Evolutionary conservation across 2,329 filamentous ascomycete species (phyloP).

Genomic region (Aspergillus sojae): DNA sequence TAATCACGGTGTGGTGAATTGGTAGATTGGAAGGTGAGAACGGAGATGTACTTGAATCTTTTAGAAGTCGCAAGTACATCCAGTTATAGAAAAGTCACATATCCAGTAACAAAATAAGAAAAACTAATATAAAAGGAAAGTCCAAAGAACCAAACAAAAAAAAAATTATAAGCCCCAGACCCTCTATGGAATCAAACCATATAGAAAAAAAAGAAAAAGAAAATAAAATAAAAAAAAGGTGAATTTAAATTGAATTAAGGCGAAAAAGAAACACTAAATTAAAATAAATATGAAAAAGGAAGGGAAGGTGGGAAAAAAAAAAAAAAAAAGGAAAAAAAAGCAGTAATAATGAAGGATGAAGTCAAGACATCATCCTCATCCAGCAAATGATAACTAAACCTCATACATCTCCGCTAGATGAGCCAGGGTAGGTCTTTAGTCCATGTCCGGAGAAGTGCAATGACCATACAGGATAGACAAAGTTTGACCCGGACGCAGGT

Average conservation of each 20-base stretch:
- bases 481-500: constrained; percentile 45
- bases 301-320: neutral
- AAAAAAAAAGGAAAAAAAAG: constrained; percentile 10
- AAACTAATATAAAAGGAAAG: constrained; percentile 18
- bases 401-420: constrained; percentile 27
- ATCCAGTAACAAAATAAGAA: constrained; percentile 22
- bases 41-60: constrained; percentile 15
- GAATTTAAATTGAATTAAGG: constrained; percentile 16
- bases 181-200: constrained; percentile 12
- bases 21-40: constrained; percentile 22
- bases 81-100: constrained; percentile 22
- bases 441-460: constrained; percentile 34
- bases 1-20: constrained; percentile 2
- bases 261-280: constrained; percentile 12
- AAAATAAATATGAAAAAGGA: constrained; percentile 10
- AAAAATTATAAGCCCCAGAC: constrained; percentile 9
- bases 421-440: constrained; percentile 32
- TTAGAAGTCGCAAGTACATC: constrained; percentile 21
- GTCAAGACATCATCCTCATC: constrained; percentile 40
- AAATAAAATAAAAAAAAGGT: constrained; percentile 38
- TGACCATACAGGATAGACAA: constrained; percentile 32
- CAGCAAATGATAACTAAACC: constrained; percentile 28
- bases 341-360: constrained; percentile 31
- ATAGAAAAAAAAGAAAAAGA: constrained; percentile 13
- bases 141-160: constrained; percentile 14